A percentile compares a stretch with the other conserved stretches of the same genome.
Conservation (phyloP, 2,329 filamentous ascomycete species). For the Curvularia hawaiiensis region DNA sequence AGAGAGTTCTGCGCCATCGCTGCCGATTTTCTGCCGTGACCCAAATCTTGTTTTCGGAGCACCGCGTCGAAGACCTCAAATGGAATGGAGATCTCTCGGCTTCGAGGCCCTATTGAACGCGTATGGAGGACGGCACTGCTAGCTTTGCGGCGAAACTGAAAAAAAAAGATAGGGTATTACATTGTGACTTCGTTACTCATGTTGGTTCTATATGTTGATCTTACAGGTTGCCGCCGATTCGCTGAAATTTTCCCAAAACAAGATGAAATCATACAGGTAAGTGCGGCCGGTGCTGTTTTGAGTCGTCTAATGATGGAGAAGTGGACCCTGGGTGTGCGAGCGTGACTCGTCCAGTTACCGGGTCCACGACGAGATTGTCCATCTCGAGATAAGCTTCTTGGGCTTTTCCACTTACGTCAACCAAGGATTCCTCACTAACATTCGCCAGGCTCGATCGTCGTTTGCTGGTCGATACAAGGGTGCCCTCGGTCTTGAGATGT, state of each 20-base stretch:
- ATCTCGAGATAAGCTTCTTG: neutral
- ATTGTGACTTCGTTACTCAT: neutral
- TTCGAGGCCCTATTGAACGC: neutral
- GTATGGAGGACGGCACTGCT: neutral
- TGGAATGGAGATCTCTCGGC: neutral
- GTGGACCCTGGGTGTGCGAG: neutral
- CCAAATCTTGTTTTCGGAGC: neutral
- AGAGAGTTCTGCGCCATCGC: neutral
- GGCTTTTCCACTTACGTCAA: neutral
- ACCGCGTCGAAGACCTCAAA: neutral
- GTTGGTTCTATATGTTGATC: neutral
- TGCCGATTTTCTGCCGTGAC: neutral
- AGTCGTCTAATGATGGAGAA: neutral
- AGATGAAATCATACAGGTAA: neutral
- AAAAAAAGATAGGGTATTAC: neutral
- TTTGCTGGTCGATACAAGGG: neutral
- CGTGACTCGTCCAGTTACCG: neutral
- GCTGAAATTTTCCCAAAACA: neutral
- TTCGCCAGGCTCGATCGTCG: neutral
- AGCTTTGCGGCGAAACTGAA: neutral
- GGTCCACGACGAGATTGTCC: neutral
- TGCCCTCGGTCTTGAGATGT: neutral
- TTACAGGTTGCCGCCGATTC: neutral
- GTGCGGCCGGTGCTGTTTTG: neutral
- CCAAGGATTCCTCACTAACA: neutral